These are phyloP conservation scores for Cyanidium caldarium DNA, from an alignment of 23 red algal genomes.

Conservation along the genomic window DNA sequence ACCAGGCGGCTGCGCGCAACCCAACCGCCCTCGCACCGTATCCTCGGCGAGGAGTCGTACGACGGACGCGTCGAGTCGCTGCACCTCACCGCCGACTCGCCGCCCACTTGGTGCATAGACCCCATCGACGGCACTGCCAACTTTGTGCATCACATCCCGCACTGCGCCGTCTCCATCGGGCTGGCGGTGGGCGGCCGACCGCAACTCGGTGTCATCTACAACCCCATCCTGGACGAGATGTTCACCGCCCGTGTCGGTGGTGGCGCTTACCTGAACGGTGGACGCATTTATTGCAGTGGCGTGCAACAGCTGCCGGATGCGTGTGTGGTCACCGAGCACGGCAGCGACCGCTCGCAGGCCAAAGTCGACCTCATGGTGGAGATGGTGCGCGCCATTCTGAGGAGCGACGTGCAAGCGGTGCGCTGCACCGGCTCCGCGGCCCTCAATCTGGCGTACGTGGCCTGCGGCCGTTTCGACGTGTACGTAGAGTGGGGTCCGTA, in stretches of 20 bases:
- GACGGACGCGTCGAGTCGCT: neutral
- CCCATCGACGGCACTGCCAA: conserved; percentile 95
- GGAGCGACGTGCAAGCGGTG: conserved; percentile 22
- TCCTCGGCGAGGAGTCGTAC: neutral
- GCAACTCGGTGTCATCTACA: conserved; percentile 72
- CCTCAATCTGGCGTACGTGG: conserved; percentile 87
- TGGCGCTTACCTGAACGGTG: conserved; percentile 64
- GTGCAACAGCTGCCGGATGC: conserved; percentile 32
- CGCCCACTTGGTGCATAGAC: conserved; percentile 74
- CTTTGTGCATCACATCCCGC: conserved; percentile 55
- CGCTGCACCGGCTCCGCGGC: conserved; percentile 46
- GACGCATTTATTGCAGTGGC: conserved; percentile 11
- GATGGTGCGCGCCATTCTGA: conserved; percentile 22
- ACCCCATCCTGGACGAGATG: conserved; percentile 42
- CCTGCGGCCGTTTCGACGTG: conserved; percentile 50
- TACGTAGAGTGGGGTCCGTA: conserved; percentile 38
- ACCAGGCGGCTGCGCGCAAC: neutral
- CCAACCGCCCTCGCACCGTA: neutral
- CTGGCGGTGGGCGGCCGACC: conserved; percentile 20
- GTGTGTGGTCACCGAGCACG: conserved; percentile 60
- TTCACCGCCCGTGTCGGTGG: conserved; percentile 32
- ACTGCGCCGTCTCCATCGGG: conserved; percentile 57
- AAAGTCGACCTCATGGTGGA: conserved; percentile 45
- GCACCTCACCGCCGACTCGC: neutral
- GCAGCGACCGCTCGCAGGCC: conserved; percentile 36